A percentile compares a stretch with the other conserved stretches of the same genome.
Evolutionary conservation across 345 rosid species (phyloP).

Genomic region (Moringa oleifera): DNA sequence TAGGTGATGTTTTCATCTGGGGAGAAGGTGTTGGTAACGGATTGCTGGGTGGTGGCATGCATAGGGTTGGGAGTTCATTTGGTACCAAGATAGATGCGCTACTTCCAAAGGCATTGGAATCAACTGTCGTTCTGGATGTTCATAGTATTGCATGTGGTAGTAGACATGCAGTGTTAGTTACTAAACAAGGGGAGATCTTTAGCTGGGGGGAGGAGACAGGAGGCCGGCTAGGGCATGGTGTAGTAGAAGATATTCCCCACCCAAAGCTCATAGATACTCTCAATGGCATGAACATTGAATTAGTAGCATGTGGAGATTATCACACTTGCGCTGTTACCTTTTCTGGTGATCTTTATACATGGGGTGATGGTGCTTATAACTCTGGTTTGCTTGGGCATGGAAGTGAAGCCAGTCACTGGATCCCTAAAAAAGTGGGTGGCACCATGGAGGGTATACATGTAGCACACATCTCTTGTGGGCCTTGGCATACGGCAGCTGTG

Average conservation of each 20-base stretch:
- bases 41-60: constrained; percentile 43
- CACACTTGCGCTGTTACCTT: constrained; percentile 77
- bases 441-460: constrained; percentile 51
- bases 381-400: constrained; percentile 79
- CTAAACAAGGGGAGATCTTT: constrained; percentile 75
- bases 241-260: constrained; percentile 41
- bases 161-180: constrained; percentile 78
- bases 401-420: constrained; percentile 69
- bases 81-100: constrained; percentile 43
- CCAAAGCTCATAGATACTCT: constrained; percentile 65
- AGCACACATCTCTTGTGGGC: constrained; percentile 66
- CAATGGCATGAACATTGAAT: constrained; percentile 56
- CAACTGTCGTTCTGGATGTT: constrained; percentile 67
- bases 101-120: constrained; percentile 72
- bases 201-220: constrained; percentile 91
- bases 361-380: constrained; percentile 81
- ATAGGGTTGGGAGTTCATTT: constrained; percentile 26
- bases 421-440: constrained; percentile 65
- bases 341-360: constrained; percentile 80
- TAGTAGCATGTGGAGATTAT: constrained; percentile 80
- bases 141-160: constrained; percentile 74
- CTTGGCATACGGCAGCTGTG: constrained; percentile 85
- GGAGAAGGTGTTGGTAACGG: constrained; percentile 76
- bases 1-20: constrained; percentile 89
- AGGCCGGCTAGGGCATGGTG: constrained; percentile 90